phyloP scores from a whole-genome alignment of 345 rosid species.

The Citrus unshiu region DNA sequence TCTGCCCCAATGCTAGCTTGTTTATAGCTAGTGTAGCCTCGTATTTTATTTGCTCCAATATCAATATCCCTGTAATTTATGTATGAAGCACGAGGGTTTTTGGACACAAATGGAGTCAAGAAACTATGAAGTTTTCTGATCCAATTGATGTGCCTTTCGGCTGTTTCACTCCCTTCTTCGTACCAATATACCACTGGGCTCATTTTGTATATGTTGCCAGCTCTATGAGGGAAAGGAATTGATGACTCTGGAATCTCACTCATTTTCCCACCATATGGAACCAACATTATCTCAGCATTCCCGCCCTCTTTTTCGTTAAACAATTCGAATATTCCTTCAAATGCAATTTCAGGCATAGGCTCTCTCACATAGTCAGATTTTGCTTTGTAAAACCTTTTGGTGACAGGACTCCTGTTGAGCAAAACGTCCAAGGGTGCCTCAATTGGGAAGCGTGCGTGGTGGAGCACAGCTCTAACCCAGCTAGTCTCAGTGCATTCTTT shows the following conservation, averaged over 20 bases:
- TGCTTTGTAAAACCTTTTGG: constrained; percentile 14
- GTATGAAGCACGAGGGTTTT: constrained; percentile 33
- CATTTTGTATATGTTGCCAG: constrained; percentile 33
- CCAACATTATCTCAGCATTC: neutral
- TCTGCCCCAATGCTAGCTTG: constrained; percentile 39
- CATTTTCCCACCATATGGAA: constrained; percentile 47
- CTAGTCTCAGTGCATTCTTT: constrained; percentile 27
- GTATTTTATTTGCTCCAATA: constrained; percentile 27
- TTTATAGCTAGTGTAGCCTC: constrained; percentile 32
- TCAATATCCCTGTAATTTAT: constrained; percentile 46
- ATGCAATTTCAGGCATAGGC: constrained; percentile 25
- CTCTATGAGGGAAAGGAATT: constrained; percentile 42
- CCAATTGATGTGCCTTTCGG: constrained; percentile 21
- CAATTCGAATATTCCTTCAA: constrained; percentile 26
- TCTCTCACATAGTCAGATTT: constrained; percentile 36
- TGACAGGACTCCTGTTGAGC: constrained; percentile 19
- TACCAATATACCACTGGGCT: constrained; percentile 15
- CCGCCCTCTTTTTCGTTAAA: constrained; percentile 4
- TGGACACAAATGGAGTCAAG: constrained; percentile 37
- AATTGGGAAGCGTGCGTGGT: constrained; percentile 8
- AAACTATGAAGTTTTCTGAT: constrained; percentile 24
- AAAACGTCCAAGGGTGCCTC: constrained; percentile 17
- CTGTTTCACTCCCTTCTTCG: constrained; percentile 7
- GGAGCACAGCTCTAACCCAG: constrained; percentile 26
- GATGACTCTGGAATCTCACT: constrained; percentile 28